Base-by-base conservation (phyloP, 331 rosid genomes). In the Phaseolus coccineus region DNA sequence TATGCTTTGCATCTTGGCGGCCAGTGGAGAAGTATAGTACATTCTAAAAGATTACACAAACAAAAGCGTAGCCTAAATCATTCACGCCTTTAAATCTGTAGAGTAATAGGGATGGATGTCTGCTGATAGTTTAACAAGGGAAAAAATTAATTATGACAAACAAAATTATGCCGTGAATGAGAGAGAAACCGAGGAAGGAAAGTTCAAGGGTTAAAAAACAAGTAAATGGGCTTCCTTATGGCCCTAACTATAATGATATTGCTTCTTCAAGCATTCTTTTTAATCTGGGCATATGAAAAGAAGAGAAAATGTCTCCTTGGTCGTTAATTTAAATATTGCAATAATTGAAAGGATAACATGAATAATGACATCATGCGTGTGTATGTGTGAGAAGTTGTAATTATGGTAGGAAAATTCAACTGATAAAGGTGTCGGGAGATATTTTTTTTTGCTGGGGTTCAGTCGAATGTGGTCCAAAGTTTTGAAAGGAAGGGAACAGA, bases 391-490 rank as follows among this genome's bases (percentile, higher is more conserved):
- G 76, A 80, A 80, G 77, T 39, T 68, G 55, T 74, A 69, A 51
- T 77, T 78, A 69, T 77, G 85, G 85, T 74, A 39, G 77, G 80
- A 70, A 77, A 69, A 69, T 58, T 64, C 65, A 74, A 63, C 82
- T 69, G 52, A 63, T 74, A 77, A 77, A 73, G 73, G 50, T 80
- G 77, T 66, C 74, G 76, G 89, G 28, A 80, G 89, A 79, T 79
- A 55, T 82, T 82, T 73, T 66, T 58, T 66, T 77, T 74, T 63
- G 80, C 42, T 70, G 69, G 24, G 75, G 72, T 72, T 66, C 75
- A 81, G 69, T 81, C 69, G 80, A 68, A 76, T 84, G 96, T 91
- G 93, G 97, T 85, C 94, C 90, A 81, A 76, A 84, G 79, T 81
- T 82, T 79, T 82, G 64, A 76, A 77, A 76, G 69, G 25, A 72